These are phyloP conservation scores for Pichia inconspicua DNA, from an alignment of 1,139 yeast genomes.

Conservation along the genomic window DNA sequence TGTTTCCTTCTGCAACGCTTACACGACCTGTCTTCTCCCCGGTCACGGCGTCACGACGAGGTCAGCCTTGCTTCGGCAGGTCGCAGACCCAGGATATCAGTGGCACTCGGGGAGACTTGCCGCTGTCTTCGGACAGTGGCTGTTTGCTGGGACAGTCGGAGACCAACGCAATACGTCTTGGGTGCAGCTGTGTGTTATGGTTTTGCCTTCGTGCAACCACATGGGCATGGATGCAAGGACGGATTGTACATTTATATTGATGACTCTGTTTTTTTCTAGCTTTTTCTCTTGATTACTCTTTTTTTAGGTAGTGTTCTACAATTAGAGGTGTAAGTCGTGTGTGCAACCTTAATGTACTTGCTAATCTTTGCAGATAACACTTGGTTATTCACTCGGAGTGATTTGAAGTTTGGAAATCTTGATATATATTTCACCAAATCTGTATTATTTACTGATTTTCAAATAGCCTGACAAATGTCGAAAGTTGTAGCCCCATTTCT, in stretches of 20 bases:
- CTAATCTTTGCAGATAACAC: no score
- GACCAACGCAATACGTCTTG: slow-evolving; percentile 42
- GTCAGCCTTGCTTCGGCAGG: slow-evolving; percentile 4
- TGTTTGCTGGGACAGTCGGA: slow-evolving; percentile 21
- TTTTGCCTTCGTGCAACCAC: slow-evolving; percentile 79
- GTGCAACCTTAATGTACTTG: no score
- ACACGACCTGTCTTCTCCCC: slow-evolving; percentile 4
- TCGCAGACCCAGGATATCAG: slow-evolving; percentile 8
- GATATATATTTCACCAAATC: no score
- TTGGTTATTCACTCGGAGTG: no score
- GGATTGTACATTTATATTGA: slow-evolving; percentile 40
- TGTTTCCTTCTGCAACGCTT: slow-evolving; percentile 11
- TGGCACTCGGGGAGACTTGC: slow-evolving; percentile 3
- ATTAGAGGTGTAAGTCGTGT: no score
- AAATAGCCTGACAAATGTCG: background rate
- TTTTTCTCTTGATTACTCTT: no score
- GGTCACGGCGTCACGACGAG: slow-evolving; percentile 11
- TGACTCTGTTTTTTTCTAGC: no score
- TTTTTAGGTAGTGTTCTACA: no score
- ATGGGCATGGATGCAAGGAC: slow-evolving; percentile 78
- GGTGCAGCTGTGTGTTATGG: slow-evolving; percentile 77
- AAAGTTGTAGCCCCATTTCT: background rate
- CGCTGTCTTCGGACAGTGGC: background rate
- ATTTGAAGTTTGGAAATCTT: no score
- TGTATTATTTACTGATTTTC: background rate